Conservation (phyloP, 202 grass and related monocot genomes). For the Carex arenaria region DNA sequence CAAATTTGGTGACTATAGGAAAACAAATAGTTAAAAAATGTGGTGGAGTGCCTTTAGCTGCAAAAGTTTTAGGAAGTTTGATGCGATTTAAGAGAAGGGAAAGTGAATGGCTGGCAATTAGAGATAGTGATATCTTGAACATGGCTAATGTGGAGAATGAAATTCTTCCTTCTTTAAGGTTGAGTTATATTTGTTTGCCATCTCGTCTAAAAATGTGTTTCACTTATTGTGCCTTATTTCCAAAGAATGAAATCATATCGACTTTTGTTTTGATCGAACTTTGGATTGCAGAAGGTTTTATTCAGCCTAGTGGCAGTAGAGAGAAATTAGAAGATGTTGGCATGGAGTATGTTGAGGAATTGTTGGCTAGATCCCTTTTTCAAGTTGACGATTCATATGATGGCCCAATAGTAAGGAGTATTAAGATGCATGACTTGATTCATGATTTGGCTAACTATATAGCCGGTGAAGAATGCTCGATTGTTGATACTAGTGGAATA, state of each 20-base stretch:
- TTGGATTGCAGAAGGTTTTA: slow-evolving; percentile 23
- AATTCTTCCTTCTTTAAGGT: slow-evolving; percentile 4
- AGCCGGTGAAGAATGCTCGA: slow-evolving; percentile 4
- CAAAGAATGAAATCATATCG: neutral
- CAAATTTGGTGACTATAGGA: slow-evolving; percentile 1
- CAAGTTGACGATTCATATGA: neutral
- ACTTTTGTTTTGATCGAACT: neutral
- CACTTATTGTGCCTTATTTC: neutral
- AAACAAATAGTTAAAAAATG: slow-evolving; percentile 10
- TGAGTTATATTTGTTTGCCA: slow-evolving; percentile 1
- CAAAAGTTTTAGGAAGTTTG: neutral
- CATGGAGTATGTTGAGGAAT: neutral
- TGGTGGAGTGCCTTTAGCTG: slow-evolving; percentile 13
- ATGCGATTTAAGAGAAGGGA: neutral
- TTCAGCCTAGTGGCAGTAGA: neutral
- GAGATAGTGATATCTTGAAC: neutral
- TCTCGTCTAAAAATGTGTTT: slow-evolving; percentile 3
- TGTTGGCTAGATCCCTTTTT: neutral
- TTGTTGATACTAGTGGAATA: neutral
- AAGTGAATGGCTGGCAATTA: neutral
- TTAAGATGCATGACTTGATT: neutral
- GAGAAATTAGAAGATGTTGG: neutral
- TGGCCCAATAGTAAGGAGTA: neutral
- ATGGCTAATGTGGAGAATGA: neutral
- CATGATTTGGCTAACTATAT: neutral